Base-by-base conservation (phyloP, 1,284 basidiomycete species). In the Entoloma clypeatum region DNA sequence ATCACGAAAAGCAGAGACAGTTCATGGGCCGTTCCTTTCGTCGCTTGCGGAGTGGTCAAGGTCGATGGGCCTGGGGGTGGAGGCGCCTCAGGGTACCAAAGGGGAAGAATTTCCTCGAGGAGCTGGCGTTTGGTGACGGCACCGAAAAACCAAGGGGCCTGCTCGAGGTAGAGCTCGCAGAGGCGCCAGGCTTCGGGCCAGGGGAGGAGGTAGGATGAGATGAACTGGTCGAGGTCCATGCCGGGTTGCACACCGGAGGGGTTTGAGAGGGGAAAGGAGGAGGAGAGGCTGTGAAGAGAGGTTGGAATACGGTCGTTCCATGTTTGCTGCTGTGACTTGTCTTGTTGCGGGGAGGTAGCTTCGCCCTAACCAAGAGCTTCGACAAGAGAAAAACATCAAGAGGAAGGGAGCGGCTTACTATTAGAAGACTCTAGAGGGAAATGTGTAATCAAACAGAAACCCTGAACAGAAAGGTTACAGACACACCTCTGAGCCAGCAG, bases 111-210 rank as follows among this genome's bases (percentile, higher is more conserved):
- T 48, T 86, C 82, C 43, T 81, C 75, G n/a, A 70, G 49, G 14
- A 86, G 60, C 44, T 86, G 82, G 10, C 63, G 64, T 26, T 66
- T 63, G 2, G 77, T 78, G 19, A 85, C 74, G 0, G 81, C 78
- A 22, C 81, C 79, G 47, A 83, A 85, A 56, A 86, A 84, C 84
- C 84, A 86, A 0, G 81, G 79, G 2, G 81, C 79, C 52, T 81
- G 78, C 17, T 81, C 77, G 35, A 86, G 69, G 57, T 86, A 86
- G 9, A 83, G 67, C 17, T 76, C 69, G 49, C 71, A 72, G 18
- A 86, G 65, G 13, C 72, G 67, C 30, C 59, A 64, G 2, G 77
- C 76, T 33, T 80, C 77, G 3, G 62, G 55, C 69, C 75, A 81
- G 0, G 72, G 59, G 0, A 84, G 84, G 1, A 86, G 65, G 54